A percentile compares a stretch with the other conserved stretches of the same genome.
Conservation (phyloP, 1,284 basidiomycete genomes). For the Austropuccinia psidii region DNA sequence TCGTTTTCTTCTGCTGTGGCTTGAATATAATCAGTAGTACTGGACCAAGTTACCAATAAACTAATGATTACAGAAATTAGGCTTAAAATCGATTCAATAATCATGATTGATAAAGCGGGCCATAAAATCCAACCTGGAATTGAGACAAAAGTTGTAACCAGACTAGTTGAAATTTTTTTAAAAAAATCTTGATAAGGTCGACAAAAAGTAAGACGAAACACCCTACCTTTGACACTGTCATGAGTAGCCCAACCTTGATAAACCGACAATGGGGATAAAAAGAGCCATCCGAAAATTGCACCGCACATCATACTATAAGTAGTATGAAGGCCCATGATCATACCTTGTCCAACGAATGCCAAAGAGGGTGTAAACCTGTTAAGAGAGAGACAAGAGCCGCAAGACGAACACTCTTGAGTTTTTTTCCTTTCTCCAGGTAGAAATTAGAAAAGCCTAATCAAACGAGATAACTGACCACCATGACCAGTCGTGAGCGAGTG, state of each 20-base stretch:
- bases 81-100: slow-evolving; percentile 75
- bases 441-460: background rate
- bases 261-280: slow-evolving; percentile 79
- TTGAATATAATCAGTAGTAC: background rate
- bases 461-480: slow-evolving; percentile 57
- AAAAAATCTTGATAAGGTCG: background rate
- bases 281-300: slow-evolving; percentile 90
- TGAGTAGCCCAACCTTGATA: slow-evolving; percentile 79
- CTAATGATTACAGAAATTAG: slow-evolving; percentile 59
- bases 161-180: background rate
- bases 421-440: background rate
- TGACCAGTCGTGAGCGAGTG: slow-evolving; percentile 73
- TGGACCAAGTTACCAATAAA: background rate
- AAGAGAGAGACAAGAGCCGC: background rate
- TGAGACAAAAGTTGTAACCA: background rate
- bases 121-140: slow-evolving; percentile 56
- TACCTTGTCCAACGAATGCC: slow-evolving; percentile 84
- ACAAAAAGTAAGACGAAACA: slow-evolving; percentile 25
- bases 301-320: slow-evolving; percentile 90
- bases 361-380: slow-evolving; percentile 72
- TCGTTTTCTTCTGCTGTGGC: slow-evolving; percentile 5
- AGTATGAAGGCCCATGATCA: slow-evolving; percentile 96
- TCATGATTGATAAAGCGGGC: slow-evolving; percentile 90
- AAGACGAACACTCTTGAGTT: background rate
- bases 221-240: slow-evolving; percentile 63